Conservation (phyloP, 78 protist genomes). For the Dictyostelium citrinum region DNA sequence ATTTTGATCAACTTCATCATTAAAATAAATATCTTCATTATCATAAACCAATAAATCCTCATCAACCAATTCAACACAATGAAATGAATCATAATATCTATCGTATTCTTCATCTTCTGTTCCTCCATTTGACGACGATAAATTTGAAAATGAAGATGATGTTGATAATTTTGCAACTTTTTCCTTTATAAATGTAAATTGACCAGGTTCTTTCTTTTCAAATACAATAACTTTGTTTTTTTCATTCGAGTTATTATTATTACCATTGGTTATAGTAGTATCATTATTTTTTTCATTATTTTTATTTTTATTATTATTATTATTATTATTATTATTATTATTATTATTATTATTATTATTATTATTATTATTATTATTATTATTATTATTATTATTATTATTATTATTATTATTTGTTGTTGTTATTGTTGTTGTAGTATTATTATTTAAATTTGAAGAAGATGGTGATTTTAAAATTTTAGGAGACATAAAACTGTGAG, state of each 20-base stretch:
- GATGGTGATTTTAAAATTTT: background rate
- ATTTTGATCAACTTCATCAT: background rate
- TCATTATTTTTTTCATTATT: background rate
- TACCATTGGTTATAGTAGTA: background rate
- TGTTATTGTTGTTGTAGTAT: no score
- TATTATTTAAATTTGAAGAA: background rate
- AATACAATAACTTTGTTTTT: slow-evolving; percentile 24
- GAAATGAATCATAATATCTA: background rate
- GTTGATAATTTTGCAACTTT: background rate
- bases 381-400: background rate
- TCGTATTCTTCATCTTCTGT: background rate
- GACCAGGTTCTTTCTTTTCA: background rate
- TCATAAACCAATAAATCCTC: background rate
- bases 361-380: no score
- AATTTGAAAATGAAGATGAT: background rate
- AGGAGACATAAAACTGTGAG: background rate
- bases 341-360: no score
- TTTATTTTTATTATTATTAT: no score
- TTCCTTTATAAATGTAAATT: slow-evolving; percentile 33
- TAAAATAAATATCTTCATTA: background rate
- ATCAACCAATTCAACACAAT: background rate
- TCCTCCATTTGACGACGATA: background rate
- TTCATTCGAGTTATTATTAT: background rate
- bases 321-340: no score
- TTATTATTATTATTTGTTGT: background rate